Base-by-base conservation (phyloP, 2,329 filamentous ascomycete species). In the Penicillium sp. region DNA sequence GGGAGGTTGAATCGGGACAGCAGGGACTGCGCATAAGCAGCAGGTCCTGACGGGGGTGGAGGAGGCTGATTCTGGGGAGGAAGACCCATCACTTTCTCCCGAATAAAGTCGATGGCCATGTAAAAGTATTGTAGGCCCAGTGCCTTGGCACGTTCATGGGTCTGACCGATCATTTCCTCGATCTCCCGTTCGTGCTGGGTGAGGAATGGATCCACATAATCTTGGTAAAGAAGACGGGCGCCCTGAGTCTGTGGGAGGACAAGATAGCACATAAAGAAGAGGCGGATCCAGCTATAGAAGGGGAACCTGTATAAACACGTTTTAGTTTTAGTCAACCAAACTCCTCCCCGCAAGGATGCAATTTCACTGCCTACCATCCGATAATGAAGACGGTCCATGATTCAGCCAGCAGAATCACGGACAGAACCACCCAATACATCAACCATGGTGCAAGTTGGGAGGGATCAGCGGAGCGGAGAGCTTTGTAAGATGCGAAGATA, bases 171-270 rank as follows among this genome's bases (percentile, higher is more conserved):
- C 69, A 96, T 88, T 58, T 91, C 86, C 69, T 99, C 94, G 74
- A 99, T 97, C 62, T 90, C 86, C 39, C 81, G 75, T 75, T 97
- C 94, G 74, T 99, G 93, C 57, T 92, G 83, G 67, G 86, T 81
- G 46, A 99, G 86, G 78, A 93, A 96, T 0, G 93, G 93, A 73
- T 96, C 88, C 56, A 97, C 81, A 73, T 94, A 87, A 58, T 86
- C 83, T 68, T 92, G 86, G 79, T 97, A 99, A 60, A 97, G 80
- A 66, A 89, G 78, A 57, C 89, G 89, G 53, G 92, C 92, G 72
- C 94, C 94, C 72, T 97, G 93, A n/a, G 91, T 94, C 74, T 96
- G 93, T 0, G 93, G 94, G n/a, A 96, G 86, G 68, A 97, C 92
- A 58, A 99, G 90, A 79, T 97, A 99, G 62, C 94, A 86, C 70